Conservation (phyloP, 495 filamentous ascomycete genomes). For the Xylaria flabelliformis region DNA sequence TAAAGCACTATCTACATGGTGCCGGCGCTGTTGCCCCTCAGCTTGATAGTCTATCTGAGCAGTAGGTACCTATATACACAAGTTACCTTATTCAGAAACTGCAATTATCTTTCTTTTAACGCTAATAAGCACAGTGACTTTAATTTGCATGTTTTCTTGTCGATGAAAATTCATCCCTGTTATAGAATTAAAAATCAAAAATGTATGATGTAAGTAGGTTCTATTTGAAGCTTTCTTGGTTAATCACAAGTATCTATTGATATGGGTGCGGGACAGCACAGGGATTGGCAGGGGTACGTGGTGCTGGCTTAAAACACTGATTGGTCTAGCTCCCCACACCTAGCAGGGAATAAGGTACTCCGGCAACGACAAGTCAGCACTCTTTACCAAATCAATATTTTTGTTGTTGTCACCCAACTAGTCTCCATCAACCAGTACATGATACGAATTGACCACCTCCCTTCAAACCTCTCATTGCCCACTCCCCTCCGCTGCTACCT, state of each 20-base stretch:
- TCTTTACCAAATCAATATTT: constrained; percentile 24
- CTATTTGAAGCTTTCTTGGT: background rate
- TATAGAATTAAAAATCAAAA: background rate
- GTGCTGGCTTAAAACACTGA: background rate
- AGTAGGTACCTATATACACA: background rate
- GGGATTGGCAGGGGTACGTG: constrained; percentile 1
- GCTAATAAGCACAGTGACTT: background rate
- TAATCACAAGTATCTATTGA: background rate
- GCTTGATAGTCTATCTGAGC: too few relatives aligned
- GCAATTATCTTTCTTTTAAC: background rate
- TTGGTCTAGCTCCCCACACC: background rate
- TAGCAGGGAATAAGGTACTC: constrained; percentile 11
- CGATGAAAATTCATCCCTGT: too few relatives aligned
- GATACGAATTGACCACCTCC: constrained; percentile 11
- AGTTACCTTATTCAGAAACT: too few relatives aligned
- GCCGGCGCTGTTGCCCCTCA: background rate
- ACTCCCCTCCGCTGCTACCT: constrained; percentile 18
- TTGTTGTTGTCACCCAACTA: constrained; percentile 21
- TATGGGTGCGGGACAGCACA: background rate
- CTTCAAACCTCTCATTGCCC: background rate
- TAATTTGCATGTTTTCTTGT: too few relatives aligned
- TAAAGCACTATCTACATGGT: background rate
- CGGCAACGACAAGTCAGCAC: constrained; percentile 21
- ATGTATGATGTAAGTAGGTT: background rate
- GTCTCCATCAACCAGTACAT: background rate